Percentiles rank a stretch among this genome's conserved stretches.
Evolutionary conservation across 73 alveolate genomes (phyloP).

Genomic region (Symbiodinium pilosum): DNA sequence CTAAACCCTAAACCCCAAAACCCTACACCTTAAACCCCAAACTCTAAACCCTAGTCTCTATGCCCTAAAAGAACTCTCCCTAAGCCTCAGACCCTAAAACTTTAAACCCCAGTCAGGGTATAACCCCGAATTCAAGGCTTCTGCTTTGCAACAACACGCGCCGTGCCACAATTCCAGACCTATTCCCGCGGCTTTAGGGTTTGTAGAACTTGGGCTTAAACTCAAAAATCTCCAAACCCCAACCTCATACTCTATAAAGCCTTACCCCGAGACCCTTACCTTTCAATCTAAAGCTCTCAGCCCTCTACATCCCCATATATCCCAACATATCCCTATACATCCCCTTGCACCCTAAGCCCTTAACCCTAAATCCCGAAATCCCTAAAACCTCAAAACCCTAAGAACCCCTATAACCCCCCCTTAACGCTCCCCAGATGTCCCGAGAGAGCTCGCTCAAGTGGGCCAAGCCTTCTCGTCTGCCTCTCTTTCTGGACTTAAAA

Average conservation of each 20-base stretch:
- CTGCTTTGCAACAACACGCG: too few relatives aligned
- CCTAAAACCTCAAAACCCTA: neutral
- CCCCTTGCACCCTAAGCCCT: neutral
- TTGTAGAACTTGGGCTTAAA: too few relatives aligned
- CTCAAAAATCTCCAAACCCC: neutral
- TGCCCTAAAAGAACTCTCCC: neutral
- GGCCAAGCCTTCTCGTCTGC: constrained; percentile 88
- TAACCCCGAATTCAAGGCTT: too few relatives aligned
- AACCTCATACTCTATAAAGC: neutral
- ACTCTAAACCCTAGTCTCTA: neutral
- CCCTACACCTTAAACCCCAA: neutral
- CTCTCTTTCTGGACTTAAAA: neutral
- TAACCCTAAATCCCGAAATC: neutral
- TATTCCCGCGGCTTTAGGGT: too few relatives aligned
- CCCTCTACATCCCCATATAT: too few relatives aligned
- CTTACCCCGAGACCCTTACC: neutral
- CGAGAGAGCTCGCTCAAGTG: constrained; percentile 90
- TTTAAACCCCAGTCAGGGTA: neutral
- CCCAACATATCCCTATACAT: too few relatives aligned
- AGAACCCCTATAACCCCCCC: too few relatives aligned
- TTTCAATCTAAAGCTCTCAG: neutral
- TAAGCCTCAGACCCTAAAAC: neutral
- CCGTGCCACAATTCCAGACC: too few relatives aligned
- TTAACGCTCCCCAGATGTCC: too few relatives aligned
- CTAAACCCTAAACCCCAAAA: too few relatives aligned